Conservation (phyloP, 306 rosid species). For the Quercus variabilis region DNA sequence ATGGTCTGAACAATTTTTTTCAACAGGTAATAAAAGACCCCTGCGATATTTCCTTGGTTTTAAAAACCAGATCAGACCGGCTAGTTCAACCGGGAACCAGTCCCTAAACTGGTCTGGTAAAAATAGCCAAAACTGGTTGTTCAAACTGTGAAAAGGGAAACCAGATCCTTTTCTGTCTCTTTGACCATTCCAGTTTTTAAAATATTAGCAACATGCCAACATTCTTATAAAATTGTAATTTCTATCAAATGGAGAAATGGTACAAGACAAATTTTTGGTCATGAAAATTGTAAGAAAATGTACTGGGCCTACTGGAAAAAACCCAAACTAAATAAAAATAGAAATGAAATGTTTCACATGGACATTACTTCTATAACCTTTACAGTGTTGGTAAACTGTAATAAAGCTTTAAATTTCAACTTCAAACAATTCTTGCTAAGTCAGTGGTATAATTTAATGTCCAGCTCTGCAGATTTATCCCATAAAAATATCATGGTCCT, state of each 20-base stretch:
- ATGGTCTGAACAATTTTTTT: background rate
- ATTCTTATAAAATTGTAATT: background rate
- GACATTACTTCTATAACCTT: background rate
- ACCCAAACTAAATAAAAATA: background rate
- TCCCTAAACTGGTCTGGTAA: too few relatives aligned
- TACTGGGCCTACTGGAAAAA: background rate
- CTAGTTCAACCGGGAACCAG: too few relatives aligned
- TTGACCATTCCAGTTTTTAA: too few relatives aligned
- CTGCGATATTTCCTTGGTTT: background rate
- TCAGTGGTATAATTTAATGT: background rate
- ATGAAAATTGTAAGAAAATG: background rate
- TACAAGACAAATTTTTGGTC: background rate
- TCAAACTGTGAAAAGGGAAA: too few relatives aligned
- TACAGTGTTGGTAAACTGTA: background rate
- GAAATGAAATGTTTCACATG: background rate
- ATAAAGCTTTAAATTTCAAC: background rate
- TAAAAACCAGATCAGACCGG: too few relatives aligned
- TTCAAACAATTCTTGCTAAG: background rate
- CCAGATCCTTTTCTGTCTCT: too few relatives aligned
- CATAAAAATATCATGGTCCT: background rate
- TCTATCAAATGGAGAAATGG: background rate
- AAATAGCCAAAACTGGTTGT: too few relatives aligned
- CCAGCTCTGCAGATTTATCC: background rate
- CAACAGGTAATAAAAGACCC: background rate
- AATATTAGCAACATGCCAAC: background rate